Evolutionary conservation across 306 rosid species (phyloP).

Genomic region (Dalbergia oliveri): DNA sequence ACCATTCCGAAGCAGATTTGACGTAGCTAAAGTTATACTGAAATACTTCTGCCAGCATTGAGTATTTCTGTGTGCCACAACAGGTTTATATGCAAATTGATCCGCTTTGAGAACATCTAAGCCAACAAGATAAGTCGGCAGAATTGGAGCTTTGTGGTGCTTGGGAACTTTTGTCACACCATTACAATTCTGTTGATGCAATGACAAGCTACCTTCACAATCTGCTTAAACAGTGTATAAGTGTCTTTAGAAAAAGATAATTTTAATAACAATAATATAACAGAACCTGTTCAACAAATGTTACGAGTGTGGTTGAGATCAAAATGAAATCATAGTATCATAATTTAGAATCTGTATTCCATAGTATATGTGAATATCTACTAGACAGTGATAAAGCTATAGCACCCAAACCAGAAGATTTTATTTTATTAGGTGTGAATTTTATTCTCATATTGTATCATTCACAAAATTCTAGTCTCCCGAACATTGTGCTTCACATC

Average conservation of each 20-base stretch:
- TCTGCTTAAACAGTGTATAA: conserved; percentile 52
- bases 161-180: conserved; percentile 58
- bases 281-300: neutral
- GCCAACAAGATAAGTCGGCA: conserved; percentile 84
- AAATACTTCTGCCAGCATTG: conserved; percentile 81
- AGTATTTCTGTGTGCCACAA: conserved; percentile 59
- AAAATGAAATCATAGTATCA: conserved; percentile 9
- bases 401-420: neutral
- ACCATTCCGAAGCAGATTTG: conserved; percentile 65
- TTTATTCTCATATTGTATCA: conserved; percentile 10
- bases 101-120: conserved; percentile 74
- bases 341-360: neutral
- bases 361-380: conserved; percentile 20
- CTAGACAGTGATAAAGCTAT: conserved; percentile 22
- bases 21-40: conserved; percentile 70
- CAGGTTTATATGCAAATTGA: conserved; percentile 59
- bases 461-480: conserved; percentile 27
- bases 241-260: conserved; percentile 31
- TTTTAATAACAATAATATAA: conserved; percentile 21
- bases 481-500: neutral
- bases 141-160: conserved; percentile 50
- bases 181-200: conserved; percentile 45
- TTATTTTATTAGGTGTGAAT: neutral
- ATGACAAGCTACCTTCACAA: conserved; percentile 55
- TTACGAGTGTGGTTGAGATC: conserved; percentile 10